Evolutionary conservation across 2,329 filamentous ascomycete genomes (phyloP).

Genomic region (Fusarium nanum): DNA sequence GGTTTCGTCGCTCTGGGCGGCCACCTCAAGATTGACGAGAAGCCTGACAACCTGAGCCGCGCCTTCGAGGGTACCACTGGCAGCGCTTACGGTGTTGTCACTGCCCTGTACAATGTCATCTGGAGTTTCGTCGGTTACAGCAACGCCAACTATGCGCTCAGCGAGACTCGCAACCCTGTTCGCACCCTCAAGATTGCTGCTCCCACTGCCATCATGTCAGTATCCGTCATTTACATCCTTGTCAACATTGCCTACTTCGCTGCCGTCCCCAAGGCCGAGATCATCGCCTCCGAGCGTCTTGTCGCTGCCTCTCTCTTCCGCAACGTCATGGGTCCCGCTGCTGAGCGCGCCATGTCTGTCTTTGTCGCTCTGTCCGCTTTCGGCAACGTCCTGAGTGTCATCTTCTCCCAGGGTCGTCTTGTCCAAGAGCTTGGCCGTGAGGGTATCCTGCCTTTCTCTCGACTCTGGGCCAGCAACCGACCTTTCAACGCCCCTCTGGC

Average conservation of each 20-base stretch:
- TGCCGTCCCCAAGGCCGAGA: constrained; percentile 64
- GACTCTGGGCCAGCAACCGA: constrained; percentile 71
- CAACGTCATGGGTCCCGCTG: constrained; percentile 64
- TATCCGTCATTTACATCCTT: constrained; percentile 73
- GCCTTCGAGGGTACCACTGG: constrained; percentile 74
- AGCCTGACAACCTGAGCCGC: constrained; percentile 71
- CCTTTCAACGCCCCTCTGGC: constrained; percentile 72
- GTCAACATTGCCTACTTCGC: constrained; percentile 76
- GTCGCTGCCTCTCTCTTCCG: constrained; percentile 67
- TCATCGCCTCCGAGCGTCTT: constrained; percentile 62
- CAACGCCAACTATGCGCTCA: constrained; percentile 75
- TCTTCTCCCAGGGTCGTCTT: constrained; percentile 74
- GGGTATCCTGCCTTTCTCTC: constrained; percentile 72
- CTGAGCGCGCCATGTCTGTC: constrained; percentile 70
- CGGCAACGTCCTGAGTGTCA: constrained; percentile 74
- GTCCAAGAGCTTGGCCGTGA: constrained; percentile 75
- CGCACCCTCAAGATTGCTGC: constrained; percentile 74
- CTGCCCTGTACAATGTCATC: constrained; percentile 77
- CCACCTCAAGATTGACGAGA: constrained; percentile 66
- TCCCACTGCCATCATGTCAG: constrained; percentile 67
- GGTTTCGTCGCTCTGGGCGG: constrained; percentile 72
- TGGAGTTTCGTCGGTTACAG: constrained; percentile 77
- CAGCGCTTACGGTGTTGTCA: constrained; percentile 75
- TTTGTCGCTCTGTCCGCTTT: constrained; percentile 76
- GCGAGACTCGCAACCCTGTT: constrained; percentile 74